Evolutionary conservation across 2,329 filamentous ascomycete genomes (phyloP).

Genomic region (Hymenoscyphus infarciens): DNA sequence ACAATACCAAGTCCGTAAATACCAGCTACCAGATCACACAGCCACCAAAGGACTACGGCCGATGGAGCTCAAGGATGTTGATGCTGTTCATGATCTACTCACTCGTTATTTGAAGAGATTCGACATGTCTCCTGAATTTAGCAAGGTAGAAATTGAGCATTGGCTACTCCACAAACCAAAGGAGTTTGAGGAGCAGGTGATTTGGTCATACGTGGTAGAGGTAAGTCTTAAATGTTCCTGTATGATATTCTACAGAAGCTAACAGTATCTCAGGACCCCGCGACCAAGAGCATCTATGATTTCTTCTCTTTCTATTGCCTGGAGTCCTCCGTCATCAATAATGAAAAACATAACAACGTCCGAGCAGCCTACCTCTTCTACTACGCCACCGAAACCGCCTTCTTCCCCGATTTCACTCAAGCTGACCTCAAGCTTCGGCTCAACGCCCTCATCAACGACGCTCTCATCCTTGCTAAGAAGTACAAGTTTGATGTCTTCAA

Average conservation of each 20-base stretch:
- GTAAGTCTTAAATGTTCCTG: conserved; percentile 38
- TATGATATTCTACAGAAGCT: background rate
- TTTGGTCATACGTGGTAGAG: conserved; percentile 93
- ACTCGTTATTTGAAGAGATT: conserved; percentile 75
- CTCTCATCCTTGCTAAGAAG: conserved; percentile 81
- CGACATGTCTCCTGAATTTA: conserved; percentile 80
- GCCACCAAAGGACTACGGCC: conserved; percentile 70
- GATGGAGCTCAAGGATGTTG: conserved; percentile 77
- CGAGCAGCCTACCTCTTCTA: conserved; percentile 96
- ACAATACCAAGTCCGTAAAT: conserved; percentile 79
- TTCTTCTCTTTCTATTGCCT: conserved; percentile 97
- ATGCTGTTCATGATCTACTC: conserved; percentile 70
- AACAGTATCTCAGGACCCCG: conserved; percentile 43
- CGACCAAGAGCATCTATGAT: conserved; percentile 81
- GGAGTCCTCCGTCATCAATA: conserved; percentile 85
- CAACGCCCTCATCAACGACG: conserved; percentile 77
- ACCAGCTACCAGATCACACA: conserved; percentile 73
- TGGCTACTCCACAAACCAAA: conserved; percentile 76
- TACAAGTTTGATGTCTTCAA: conserved; percentile 94
- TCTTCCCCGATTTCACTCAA: conserved; percentile 53
- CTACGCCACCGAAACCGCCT: conserved; percentile 81
- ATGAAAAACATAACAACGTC: conserved; percentile 72
- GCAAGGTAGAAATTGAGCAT: conserved; percentile 76
- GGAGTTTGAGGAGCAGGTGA: conserved; percentile 70
- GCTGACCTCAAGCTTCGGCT: conserved; percentile 71